These are phyloP conservation scores for Gynandropsis gynandra DNA, from an alignment of 345 rosid genomes.

Conservation along the genomic window DNA sequence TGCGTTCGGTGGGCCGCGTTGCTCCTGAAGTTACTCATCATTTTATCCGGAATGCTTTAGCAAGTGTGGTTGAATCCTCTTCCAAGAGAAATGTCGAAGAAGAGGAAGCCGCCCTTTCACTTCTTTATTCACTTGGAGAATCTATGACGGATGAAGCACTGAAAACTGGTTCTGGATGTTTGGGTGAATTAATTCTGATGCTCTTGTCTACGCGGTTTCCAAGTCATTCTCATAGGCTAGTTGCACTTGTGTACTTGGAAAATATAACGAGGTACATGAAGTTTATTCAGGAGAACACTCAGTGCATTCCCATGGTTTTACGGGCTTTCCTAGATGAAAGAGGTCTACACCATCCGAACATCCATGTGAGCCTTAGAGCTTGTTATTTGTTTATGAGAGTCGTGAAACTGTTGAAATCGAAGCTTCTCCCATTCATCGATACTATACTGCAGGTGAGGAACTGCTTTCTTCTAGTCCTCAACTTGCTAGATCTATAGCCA, in stretches of 20 bases:
- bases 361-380: constrained; percentile 77
- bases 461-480: background rate
- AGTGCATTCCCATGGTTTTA: constrained; percentile 58
- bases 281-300: constrained; percentile 68
- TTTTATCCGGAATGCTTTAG: constrained; percentile 71
- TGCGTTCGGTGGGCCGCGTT: constrained; percentile 72
- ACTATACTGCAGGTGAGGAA: constrained; percentile 65
- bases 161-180: constrained; percentile 54
- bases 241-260: constrained; percentile 82
- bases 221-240: constrained; percentile 83
- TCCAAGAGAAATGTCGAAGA: constrained; percentile 73
- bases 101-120: constrained; percentile 95
- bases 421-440: constrained; percentile 87
- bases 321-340: constrained; percentile 91
- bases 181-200: constrained; percentile 66
- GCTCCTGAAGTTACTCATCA: constrained; percentile 75
- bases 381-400: constrained; percentile 88
- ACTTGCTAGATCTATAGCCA: constrained; percentile 1
- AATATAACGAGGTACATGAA: constrained; percentile 73
- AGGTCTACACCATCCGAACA: constrained; percentile 82
- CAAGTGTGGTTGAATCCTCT: constrained; percentile 48
- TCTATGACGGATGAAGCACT: constrained; percentile 69
- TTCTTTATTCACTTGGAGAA: constrained; percentile 84
- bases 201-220: constrained; percentile 69
- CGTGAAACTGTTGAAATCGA: constrained; percentile 71